phyloP scores from a whole-genome alignment of 1,139 yeast genomes.

The Meyerozyma athensensis region DNA sequence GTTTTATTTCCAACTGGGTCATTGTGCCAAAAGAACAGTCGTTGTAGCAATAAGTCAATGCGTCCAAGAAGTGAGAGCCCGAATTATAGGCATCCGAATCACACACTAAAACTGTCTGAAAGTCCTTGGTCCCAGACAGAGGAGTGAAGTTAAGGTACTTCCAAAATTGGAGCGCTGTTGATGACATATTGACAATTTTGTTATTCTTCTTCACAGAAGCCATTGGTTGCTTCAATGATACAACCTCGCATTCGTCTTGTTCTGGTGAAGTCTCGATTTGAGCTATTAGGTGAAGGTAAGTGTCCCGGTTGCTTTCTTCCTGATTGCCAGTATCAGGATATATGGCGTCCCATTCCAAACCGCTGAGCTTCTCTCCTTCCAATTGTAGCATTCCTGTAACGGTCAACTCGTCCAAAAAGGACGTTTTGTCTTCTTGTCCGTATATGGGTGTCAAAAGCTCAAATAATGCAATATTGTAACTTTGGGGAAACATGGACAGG shows the following conservation, averaged over 20 bases:
- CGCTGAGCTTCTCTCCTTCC: slow-evolving; percentile 22
- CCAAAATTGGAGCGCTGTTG: slow-evolving; percentile 47
- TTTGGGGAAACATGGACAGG: slow-evolving; percentile 25
- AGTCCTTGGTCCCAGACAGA: slow-evolving; percentile 41
- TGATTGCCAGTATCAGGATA: slow-evolving; percentile 15
- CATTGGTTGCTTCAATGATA: slow-evolving; percentile 23
- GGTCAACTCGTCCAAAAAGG: slow-evolving; percentile 38
- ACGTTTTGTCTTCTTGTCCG: slow-evolving; percentile 23
- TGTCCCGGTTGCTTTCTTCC: slow-evolving; percentile 14
- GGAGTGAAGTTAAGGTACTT: slow-evolving; percentile 54
- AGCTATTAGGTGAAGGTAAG: slow-evolving; percentile 16
- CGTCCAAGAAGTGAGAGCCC: slow-evolving; percentile 33
- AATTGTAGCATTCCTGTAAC: slow-evolving; percentile 24
- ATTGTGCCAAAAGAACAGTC: slow-evolving; percentile 48
- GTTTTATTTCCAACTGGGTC: slow-evolving; percentile 27
- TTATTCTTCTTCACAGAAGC: slow-evolving; percentile 27
- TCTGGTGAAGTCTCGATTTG: slow-evolving; percentile 15
- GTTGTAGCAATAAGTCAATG: slow-evolving; percentile 38
- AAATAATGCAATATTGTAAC: slow-evolving; percentile 28
- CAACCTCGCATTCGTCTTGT: slow-evolving; percentile 17
- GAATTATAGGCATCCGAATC: slow-evolving; percentile 20
- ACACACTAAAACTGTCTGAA: slow-evolving; percentile 48
- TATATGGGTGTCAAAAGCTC: slow-evolving; percentile 28
- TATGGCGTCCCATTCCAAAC: slow-evolving; percentile 36
- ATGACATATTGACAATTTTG: slow-evolving; percentile 31